These are phyloP conservation scores for Didymosphaeria variabile DNA, from an alignment of 2,329 filamentous ascomycete genomes.

Conservation along the genomic window DNA sequence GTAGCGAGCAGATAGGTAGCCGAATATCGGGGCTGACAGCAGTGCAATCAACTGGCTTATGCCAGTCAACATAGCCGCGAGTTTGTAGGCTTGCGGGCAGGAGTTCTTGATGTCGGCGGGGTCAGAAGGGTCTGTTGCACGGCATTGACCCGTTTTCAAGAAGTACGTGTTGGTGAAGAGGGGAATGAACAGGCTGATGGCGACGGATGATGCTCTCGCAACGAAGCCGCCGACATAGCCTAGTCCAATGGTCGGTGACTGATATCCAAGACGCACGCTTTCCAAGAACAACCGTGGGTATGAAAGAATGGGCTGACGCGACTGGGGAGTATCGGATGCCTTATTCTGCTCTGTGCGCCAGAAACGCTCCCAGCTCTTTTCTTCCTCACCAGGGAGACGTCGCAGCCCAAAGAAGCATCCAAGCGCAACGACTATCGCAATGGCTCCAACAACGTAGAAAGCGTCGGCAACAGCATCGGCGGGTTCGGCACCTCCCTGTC, in stretches of 20 bases:
- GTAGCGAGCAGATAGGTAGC: conserved; percentile 78
- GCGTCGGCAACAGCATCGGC: conserved; percentile 79
- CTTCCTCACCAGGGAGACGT: conserved; percentile 74
- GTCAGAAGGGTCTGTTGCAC: conserved; percentile 55
- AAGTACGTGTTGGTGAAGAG: conserved; percentile 93
- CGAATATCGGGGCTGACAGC: conserved; percentile 85
- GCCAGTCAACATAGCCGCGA: conserved; percentile 87
- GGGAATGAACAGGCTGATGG: conserved; percentile 93
- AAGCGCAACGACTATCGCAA: conserved; percentile 76
- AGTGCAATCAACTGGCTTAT: conserved; percentile 88
- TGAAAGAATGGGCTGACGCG: conserved; percentile 68
- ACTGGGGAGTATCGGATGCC: conserved; percentile 21
- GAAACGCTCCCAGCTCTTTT: conserved; percentile 71
- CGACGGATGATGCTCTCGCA: conserved; percentile 91
- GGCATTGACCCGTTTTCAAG: conserved; percentile 79
- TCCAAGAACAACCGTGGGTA: conserved; percentile 55
- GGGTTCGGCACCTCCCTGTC: conserved; percentile 74
- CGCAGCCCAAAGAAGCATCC: conserved; percentile 82
- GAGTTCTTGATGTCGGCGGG: conserved; percentile 77
- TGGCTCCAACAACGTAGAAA: conserved; percentile 83
- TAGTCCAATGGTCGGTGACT: conserved; percentile 79
- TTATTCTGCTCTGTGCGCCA: conserved; percentile 39
- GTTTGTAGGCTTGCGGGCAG: conserved; percentile 85
- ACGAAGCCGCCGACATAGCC: conserved; percentile 96
- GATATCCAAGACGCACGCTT: conserved; percentile 69